Base-by-base conservation (phyloP, 2,329 filamentous ascomycete genomes). In the Penicillium sp. region DNA sequence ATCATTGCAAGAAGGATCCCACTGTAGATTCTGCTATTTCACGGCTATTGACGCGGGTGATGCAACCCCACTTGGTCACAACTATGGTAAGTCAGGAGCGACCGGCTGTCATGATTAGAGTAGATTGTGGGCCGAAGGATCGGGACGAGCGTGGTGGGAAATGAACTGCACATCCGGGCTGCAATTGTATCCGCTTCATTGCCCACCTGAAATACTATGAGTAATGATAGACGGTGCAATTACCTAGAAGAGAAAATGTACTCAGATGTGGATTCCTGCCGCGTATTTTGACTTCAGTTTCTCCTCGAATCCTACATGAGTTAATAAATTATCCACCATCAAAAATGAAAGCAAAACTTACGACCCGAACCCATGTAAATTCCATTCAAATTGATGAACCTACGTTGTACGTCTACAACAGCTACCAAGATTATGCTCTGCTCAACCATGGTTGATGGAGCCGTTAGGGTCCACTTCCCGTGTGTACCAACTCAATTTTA, bases 401-500 rank as follows among this genome's bases (percentile, higher is more conserved):
- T 35, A 18, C 32, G 19, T n/a, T 13, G 41, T 3, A 30, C 4
- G n/a, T 18, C 27, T 8, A 47, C 29, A n/a, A 19, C 30, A 27
- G 47, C 30, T n/a, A 14, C 47, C 9, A 40, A 23, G 8, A 43
- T 50, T 29, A 38, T 50, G 14, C 23, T 50, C 16, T 39, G 4
- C 4, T 14, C 35, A 51, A 34, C 36, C 49, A 34, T 34, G 47
- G 47, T 49, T 41, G 16, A 34, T 6, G 18, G 40, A 8, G 45
- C 42, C 44, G 55, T 58, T 52, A 2, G 39, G 39, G 14, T 16
- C 55, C 56, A 56, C 56, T 44, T 46, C 47, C 47, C 56, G 53
- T 41, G 26, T 32, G 36, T 13, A 36, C 41, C 11, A 47, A 47
- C 29, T 35, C 34, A 47, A 18, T 47, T 32, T 13, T 10, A 23